Evolutionary conservation across 192 early-diverging fungal species (phyloP).

Genomic region (Borealophlyctis nickersoniae): DNA sequence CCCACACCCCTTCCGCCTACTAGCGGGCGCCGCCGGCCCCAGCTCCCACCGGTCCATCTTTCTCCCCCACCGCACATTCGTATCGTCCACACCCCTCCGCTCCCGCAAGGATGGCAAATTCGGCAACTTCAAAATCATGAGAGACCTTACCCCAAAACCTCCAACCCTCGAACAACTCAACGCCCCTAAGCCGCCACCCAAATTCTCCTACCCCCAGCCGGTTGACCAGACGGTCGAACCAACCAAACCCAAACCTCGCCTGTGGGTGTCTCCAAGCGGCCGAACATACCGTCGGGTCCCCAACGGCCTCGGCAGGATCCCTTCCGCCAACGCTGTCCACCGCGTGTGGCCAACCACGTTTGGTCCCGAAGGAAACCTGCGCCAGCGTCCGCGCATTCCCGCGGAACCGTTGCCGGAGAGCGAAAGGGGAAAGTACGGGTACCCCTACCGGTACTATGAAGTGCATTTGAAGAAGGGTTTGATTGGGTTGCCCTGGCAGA

Average conservation of each 20-base stretch:
- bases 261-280: too few relatives aligned
- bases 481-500: constrained; percentile 52
- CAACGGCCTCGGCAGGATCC: too few relatives aligned
- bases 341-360: constrained; percentile 24
- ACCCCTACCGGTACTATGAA: constrained; percentile 52
- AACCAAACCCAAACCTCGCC: neutral
- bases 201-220: constrained; percentile 42
- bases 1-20: too few relatives aligned
- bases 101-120: too few relatives aligned
- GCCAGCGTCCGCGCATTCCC: constrained; percentile 15
- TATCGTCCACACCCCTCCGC: constrained; percentile 3
- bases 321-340: too few relatives aligned
- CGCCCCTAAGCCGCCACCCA: constrained; percentile 33
- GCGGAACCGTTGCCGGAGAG: constrained; percentile 7
- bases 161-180: too few relatives aligned
- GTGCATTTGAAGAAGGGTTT: constrained; percentile 58
- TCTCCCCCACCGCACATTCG: constrained; percentile 9
- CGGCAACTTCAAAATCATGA: too few relatives aligned
- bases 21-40: too few relatives aligned
- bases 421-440: constrained; percentile 10
- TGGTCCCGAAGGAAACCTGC: constrained; percentile 8
- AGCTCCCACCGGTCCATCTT: neutral
- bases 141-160: too few relatives aligned
- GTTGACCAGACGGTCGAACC: constrained; percentile 22
- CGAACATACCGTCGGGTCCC: too few relatives aligned